A percentile compares a stretch with the other conserved stretches of the same genome.
Evolutionary conservation across 768 basidiomycete species (phyloP).

Genomic region (Mycena indigotica): DNA sequence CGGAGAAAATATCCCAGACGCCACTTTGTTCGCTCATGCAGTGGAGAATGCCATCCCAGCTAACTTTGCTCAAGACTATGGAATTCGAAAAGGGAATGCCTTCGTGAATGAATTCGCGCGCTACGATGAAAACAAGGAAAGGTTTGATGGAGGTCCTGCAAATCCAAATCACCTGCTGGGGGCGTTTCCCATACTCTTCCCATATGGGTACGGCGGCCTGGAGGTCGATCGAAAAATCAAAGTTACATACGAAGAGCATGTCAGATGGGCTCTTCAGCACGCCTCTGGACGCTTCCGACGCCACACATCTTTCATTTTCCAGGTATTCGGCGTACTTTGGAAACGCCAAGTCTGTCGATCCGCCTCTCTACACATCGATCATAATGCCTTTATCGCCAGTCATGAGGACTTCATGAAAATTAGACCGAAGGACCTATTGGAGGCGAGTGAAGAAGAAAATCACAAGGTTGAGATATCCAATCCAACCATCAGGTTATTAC

Average conservation of each 20-base stretch:
- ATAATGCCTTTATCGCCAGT: slow-evolving; percentile 24
- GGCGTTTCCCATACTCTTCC: slow-evolving; percentile 35
- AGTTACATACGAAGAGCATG: slow-evolving; percentile 33
- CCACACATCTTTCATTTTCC: slow-evolving; percentile 27
- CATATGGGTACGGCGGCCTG: slow-evolving; percentile 38
- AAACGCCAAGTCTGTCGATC: slow-evolving; percentile 27
- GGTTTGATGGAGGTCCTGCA: slow-evolving; percentile 25
- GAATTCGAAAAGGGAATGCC: slow-evolving; percentile 20
- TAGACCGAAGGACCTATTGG: slow-evolving; percentile 30
- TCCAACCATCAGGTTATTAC: slow-evolving; percentile 26
- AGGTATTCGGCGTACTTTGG: slow-evolving; percentile 33
- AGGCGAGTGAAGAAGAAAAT: slow-evolving; percentile 38
- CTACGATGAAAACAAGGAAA: slow-evolving; percentile 6
- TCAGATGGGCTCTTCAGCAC: slow-evolving; percentile 33
- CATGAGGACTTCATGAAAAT: slow-evolving; percentile 25
- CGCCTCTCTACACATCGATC: slow-evolving; percentile 35
- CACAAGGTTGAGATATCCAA: slow-evolving; percentile 24
- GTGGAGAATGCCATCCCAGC: not conserved
- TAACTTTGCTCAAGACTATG: not conserved
- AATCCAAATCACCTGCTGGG: slow-evolving; percentile 34
- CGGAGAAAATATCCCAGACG: not conserved
- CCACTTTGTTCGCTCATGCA: not conserved
- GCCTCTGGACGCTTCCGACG: slow-evolving; percentile 27
- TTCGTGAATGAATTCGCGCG: slow-evolving; percentile 34
- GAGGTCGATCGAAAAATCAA: slow-evolving; percentile 22